phyloP scores from a whole-genome alignment of 2,329 filamentous ascomycete genomes.

The Trichoderma atrobrunneum region DNA sequence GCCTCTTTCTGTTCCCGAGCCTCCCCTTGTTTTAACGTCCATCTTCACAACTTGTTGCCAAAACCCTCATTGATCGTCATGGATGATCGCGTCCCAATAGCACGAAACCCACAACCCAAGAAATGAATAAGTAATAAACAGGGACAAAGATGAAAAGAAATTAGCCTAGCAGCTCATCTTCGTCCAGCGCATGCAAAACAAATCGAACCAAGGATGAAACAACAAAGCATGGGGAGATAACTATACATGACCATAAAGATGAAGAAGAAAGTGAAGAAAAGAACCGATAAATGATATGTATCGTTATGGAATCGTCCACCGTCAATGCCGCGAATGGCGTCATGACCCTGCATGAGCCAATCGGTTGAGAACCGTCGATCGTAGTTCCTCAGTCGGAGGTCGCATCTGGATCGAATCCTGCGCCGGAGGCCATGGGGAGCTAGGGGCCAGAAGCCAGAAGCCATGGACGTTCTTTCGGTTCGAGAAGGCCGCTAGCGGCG shows the following conservation, averaged over 20 bases:
- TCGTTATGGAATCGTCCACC: not conserved
- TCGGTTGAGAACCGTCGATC: not conserved
- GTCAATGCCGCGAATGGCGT: not conserved
- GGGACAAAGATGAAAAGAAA: not conserved
- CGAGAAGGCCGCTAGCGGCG: conserved; percentile 24
- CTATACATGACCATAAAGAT: not conserved
- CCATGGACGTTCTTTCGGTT: not conserved
- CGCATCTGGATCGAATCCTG: not conserved
- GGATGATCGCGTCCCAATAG: not conserved
- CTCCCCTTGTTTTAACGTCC: not conserved
- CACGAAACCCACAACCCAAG: not conserved
- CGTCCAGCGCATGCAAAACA: not conserved
- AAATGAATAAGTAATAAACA: not conserved
- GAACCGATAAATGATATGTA: not conserved
- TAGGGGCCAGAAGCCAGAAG: not conserved
- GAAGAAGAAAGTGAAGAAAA: not conserved
- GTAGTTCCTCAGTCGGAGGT: not conserved
- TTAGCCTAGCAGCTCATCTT: not conserved
- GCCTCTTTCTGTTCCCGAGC: not conserved
- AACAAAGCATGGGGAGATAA: not conserved
- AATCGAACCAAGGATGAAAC: not conserved
- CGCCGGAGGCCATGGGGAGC: not conserved
- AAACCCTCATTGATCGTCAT: not conserved
- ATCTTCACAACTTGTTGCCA: not conserved
- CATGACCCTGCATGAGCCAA: not conserved